Evolutionary conservation across 768 basidiomycete genomes (phyloP).

Genomic region (Cystofilobasidium ferigula): DNA sequence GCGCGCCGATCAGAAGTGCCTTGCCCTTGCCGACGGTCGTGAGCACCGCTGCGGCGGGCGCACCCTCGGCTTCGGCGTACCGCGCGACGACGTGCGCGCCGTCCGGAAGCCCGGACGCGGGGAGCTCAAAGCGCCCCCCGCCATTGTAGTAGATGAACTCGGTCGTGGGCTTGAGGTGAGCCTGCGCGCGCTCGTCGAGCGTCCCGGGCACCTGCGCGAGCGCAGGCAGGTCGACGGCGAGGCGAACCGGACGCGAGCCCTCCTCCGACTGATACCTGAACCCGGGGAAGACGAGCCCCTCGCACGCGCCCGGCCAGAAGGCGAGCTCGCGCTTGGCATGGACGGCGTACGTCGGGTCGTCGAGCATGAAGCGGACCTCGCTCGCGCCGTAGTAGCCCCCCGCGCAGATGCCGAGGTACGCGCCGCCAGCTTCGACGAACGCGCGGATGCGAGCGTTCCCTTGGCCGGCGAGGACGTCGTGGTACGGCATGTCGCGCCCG

Average conservation of each 20-base stretch:
- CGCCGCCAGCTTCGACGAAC: constrained; percentile 59
- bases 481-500: constrained; percentile 44
- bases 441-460: constrained; percentile 46
- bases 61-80: constrained; percentile 34
- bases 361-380: constrained; percentile 41
- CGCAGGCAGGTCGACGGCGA: constrained; percentile 32
- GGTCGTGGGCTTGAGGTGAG: neutral
- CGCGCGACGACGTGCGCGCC: constrained; percentile 39
- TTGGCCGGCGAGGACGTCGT: constrained; percentile 36
- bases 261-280: constrained; percentile 43
- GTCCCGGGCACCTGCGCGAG: constrained; percentile 22
- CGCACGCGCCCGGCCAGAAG: constrained; percentile 42
- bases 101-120: constrained; percentile 16
- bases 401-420: constrained; percentile 56
- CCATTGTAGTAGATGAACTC: constrained; percentile 42
- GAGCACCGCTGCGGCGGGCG: constrained; percentile 39
- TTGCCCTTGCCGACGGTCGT: constrained; percentile 45
- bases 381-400: constrained; percentile 48
- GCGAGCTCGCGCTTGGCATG: constrained; percentile 40
- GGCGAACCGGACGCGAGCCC: constrained; percentile 40
- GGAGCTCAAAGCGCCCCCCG: constrained; percentile 41
- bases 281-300: constrained; percentile 42
- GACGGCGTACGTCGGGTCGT: constrained; percentile 38
- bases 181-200: neutral
- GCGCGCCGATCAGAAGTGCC: constrained; percentile 49